Conservation (phyloP, 257 asterid genomes). For the Solanum chmielewskii region DNA sequence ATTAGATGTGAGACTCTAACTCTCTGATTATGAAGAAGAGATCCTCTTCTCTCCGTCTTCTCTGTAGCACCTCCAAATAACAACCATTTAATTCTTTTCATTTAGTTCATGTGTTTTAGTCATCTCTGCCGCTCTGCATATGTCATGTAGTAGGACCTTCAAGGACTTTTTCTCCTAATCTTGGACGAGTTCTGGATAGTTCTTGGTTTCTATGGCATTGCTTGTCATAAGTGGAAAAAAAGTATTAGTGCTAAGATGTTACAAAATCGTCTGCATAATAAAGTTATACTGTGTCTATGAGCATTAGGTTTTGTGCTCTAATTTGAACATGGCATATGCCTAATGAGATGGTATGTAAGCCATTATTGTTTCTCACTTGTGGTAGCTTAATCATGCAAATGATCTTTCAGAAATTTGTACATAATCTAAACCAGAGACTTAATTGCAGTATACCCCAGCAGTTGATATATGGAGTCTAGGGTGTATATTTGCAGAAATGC, state of each 20-base stretch:
- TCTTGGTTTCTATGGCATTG: not conserved
- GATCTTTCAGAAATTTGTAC: not conserved
- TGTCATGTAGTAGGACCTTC: not conserved
- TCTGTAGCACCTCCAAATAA: not conserved
- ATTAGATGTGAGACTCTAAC: not conserved
- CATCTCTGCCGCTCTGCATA: not conserved
- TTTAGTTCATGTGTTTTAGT: not conserved
- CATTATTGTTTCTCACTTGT: not conserved
- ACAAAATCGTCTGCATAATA: not conserved
- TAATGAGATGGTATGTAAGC: not conserved
- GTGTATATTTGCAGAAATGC: slow-evolving; percentile 89
- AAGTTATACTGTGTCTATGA: not conserved
- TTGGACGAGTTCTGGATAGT: not conserved
- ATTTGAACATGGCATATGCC: not conserved
- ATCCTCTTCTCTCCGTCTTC: not conserved
- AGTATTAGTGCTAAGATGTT: not conserved
- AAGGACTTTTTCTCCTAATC: not conserved
- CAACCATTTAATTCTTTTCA: not conserved
- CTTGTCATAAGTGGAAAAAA: not conserved
- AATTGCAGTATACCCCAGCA: slow-evolving; percentile 86
- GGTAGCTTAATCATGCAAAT: not conserved
- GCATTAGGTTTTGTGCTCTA: not conserved
- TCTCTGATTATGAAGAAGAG: not conserved
- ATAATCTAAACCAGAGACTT: not conserved
- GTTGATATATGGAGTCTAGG: slow-evolving; percentile 97